Conservation (phyloP, 148 eudicot genomes). For the Fagopyrum esculentum region DNA sequence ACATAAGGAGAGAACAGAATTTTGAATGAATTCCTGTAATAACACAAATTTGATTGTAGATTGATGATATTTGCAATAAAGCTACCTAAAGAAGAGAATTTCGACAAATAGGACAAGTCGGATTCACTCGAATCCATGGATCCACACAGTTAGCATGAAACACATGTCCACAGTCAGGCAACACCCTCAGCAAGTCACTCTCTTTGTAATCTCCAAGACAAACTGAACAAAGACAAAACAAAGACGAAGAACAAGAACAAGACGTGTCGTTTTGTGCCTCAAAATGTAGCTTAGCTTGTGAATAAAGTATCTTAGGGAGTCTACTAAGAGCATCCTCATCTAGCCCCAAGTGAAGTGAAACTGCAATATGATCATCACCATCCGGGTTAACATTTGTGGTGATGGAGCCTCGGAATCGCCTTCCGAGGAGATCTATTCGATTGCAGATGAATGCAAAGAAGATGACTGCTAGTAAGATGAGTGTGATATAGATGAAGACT, state of each 20-base stretch:
- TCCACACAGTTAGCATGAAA: slow-evolving; percentile 82
- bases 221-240: slow-evolving; percentile 40
- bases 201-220: slow-evolving; percentile 67
- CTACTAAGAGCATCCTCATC: slow-evolving; percentile 22
- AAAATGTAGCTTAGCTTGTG: slow-evolving; percentile 14
- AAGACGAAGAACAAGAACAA: background rate
- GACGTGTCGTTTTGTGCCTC: background rate
- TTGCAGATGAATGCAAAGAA: slow-evolving; percentile 21
- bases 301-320: slow-evolving; percentile 18
- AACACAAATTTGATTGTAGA: background rate
- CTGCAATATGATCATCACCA: background rate
- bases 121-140: slow-evolving; percentile 67
- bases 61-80: background rate
- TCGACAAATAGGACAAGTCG: slow-evolving; percentile 75
- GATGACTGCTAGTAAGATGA: slow-evolving; percentile 19
- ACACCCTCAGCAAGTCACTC: slow-evolving; percentile 44
- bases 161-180: slow-evolving; percentile 70
- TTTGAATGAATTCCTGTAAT: background rate
- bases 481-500: slow-evolving; percentile 9
- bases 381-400: background rate
- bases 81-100: slow-evolving; percentile 43
- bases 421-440: background rate
- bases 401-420: background rate
- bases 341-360: slow-evolving; percentile 15
- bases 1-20: background rate